Conservation (phyloP, 805 yeast genomes). For the Yamadazyma tumulicola region DNA sequence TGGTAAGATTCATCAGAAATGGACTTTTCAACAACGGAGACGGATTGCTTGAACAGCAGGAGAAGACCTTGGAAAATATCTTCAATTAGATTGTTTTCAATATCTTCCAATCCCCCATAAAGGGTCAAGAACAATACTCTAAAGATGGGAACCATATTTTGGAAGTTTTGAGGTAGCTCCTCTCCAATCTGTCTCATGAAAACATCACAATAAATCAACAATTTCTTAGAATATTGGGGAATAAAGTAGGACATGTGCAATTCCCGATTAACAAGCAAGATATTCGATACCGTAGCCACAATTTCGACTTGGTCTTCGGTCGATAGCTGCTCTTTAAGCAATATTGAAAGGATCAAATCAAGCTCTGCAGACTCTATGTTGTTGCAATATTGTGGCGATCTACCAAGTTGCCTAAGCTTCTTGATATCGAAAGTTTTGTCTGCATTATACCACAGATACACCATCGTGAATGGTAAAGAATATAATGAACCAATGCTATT, state of each 20-base stretch:
- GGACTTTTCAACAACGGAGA: constrained; percentile 2
- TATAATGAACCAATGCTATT: too few species aligned
- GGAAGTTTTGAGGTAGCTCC: constrained; percentile 9
- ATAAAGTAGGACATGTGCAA: constrained; percentile 19
- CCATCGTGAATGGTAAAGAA: too few species aligned
- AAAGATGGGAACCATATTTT: constrained; percentile 18
- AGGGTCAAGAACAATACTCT: constrained; percentile 23
- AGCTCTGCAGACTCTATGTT: constrained; percentile 7
- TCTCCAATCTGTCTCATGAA: constrained; percentile 6
- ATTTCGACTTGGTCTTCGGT: constrained; percentile 2
- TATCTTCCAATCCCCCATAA: constrained; percentile 18
- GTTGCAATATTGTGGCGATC: constrained; percentile 15
- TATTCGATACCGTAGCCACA: constrained; percentile 23
- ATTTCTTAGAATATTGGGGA: constrained; percentile 14
- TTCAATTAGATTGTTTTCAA: constrained; percentile 7
- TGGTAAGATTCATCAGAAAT: constrained; percentile 7
- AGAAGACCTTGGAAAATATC: constrained; percentile 13
- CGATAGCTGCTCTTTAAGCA: background rate
- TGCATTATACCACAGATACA: too few species aligned
- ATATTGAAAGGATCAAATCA: constrained; percentile 11
- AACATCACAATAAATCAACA: constrained; percentile 9
- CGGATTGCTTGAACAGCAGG: constrained; percentile 15
- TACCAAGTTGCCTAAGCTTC: constrained; percentile 13
- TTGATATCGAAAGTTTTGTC: background rate
- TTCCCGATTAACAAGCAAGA: constrained; percentile 20